Percentiles rank a stretch among this genome's conserved stretches.
Evolutionary conservation across 768 basidiomycete species (phyloP).

Genomic region (Naganishia onofrii): DNA sequence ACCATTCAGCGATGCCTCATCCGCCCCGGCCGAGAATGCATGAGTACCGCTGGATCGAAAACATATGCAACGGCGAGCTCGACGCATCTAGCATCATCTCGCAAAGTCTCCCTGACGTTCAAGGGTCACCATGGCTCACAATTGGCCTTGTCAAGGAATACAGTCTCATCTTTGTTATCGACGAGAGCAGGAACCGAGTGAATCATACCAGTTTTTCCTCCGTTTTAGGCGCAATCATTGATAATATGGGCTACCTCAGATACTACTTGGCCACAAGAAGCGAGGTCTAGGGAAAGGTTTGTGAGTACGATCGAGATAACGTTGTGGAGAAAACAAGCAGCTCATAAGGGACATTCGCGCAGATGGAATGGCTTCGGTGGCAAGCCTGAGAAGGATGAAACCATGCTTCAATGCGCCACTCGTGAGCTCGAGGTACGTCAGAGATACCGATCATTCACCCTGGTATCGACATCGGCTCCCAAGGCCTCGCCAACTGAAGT

Average conservation of each 20-base stretch:
- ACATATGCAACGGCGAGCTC: background rate
- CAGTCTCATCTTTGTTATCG: slow-evolving; percentile 39
- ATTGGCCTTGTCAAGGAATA: slow-evolving; percentile 13
- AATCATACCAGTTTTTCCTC: background rate
- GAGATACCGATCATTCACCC: background rate
- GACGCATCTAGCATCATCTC: slow-evolving; percentile 1
- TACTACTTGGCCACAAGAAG: slow-evolving; percentile 48
- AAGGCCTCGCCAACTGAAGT: background rate
- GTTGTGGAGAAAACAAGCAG: background rate
- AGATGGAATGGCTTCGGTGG: slow-evolving; percentile 90
- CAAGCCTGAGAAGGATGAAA: slow-evolving; percentile 75
- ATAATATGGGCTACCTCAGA: slow-evolving; percentile 30
- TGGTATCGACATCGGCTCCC: background rate
- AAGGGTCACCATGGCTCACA: slow-evolving; percentile 6
- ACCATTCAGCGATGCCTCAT: too few species aligned
- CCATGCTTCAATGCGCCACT: slow-evolving; percentile 65
- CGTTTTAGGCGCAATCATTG: background rate
- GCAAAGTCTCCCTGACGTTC: background rate
- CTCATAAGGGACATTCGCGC: too few species aligned
- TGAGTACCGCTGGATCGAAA: background rate
- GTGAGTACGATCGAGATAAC: slow-evolving; percentile 28
- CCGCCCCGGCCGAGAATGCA: background rate
- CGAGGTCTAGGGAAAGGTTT: slow-evolving; percentile 45
- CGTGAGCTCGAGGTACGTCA: slow-evolving; percentile 58
- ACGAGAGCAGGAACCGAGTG: slow-evolving; percentile 32